Evolutionary conservation across 495 filamentous ascomycete genomes (phyloP), one percentile per base, ranked within the genome.

Genomic region (Pyrenula aspistea): DNA sequence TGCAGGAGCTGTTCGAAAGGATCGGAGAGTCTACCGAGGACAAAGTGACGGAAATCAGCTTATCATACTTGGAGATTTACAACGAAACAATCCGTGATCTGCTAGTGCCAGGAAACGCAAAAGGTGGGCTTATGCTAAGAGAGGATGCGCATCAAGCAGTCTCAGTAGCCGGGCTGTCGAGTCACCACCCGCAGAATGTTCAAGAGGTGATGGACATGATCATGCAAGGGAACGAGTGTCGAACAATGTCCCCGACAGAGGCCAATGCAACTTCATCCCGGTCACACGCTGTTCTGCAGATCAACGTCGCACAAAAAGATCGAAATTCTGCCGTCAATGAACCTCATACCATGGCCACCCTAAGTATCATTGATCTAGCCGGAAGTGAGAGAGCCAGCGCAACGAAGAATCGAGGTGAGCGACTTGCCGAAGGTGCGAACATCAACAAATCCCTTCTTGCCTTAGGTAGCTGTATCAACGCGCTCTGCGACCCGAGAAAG

Each of bases 131-230:
- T 61, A 95, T 94, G 84, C 80, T 99, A 19, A 88, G 93, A 25
- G 93, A 99, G 72, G 93, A 99, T 70, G 83, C 83, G 12, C 88
- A 97, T 68, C 89, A 96, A 68, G 84, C 87, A 12, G 95, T 99
- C 23, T 90, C 91, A 0, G 94, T 99, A 1, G 77, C 90, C 12
- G 94, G 93, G 1, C 77, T 99, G 49, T 93, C 91, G 12, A 95
- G 89, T 61, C 91, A 96, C 65, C 86, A 89, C 58, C 91, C 91
- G 8, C 85, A 84, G 57, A 86, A 80, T 62, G 93, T 96, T 36
- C 81, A 92, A 64, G 83, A 97, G 64, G 93, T 99, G 56, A 99
- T 99, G 93, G 91, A 97, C 66, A 96, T 99, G 85, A 97, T 99
- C 62, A 83, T 99, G 58, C 81, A 83, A 65, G 93, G 93, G 25